A percentile compares a stretch with the other conserved stretches of the same genome.
Evolutionary conservation across 1,139 yeast species (phyloP).

Genomic region (Pneumocystis wakefieldiae): DNA sequence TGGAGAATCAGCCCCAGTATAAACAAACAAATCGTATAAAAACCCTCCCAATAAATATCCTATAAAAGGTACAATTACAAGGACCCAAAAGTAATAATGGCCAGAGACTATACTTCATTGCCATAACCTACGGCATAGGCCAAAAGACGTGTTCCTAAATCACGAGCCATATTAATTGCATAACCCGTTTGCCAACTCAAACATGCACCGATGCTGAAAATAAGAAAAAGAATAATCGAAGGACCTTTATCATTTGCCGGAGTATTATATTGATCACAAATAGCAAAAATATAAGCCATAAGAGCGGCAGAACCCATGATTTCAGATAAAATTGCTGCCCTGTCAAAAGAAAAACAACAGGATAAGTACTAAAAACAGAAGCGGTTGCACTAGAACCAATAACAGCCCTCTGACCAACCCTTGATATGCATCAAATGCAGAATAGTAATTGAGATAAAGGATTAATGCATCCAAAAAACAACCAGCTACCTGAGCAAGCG

Average conservation of each 20-base stretch:
- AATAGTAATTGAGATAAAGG: constrained; percentile 21
- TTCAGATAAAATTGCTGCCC: constrained; percentile 35
- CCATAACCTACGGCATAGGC: constrained; percentile 34
- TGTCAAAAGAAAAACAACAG: constrained; percentile 29
- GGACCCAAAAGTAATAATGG: constrained; percentile 37
- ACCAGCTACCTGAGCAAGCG: constrained; percentile 21
- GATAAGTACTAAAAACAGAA: constrained; percentile 34
- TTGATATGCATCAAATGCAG: constrained; percentile 20
- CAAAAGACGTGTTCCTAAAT: constrained; percentile 38
- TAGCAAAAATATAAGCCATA: constrained; percentile 32
- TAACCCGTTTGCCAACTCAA: constrained; percentile 38
- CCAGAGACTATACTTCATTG: constrained; percentile 27
- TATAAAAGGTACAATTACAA: constrained; percentile 32
- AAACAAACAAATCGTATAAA: constrained; percentile 33
- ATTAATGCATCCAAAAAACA: constrained; percentile 21
- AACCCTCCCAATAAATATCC: constrained; percentile 34
- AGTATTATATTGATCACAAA: constrained; percentile 36
- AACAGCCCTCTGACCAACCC: constrained; percentile 21
- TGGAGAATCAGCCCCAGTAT: constrained; percentile 31
- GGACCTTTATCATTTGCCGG: constrained; percentile 33
- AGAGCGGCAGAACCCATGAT: constrained; percentile 31
- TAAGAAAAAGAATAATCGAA: constrained; percentile 30
- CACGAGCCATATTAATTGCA: constrained; percentile 39
- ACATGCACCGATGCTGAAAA: constrained; percentile 32
- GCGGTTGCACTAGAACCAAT: constrained; percentile 24